Percentiles rank a stretch among this genome's conserved stretches.
phyloP scores from a whole-genome alignment of 192 early-diverging fungal genomes.

The Coemansia furcata region DNA sequence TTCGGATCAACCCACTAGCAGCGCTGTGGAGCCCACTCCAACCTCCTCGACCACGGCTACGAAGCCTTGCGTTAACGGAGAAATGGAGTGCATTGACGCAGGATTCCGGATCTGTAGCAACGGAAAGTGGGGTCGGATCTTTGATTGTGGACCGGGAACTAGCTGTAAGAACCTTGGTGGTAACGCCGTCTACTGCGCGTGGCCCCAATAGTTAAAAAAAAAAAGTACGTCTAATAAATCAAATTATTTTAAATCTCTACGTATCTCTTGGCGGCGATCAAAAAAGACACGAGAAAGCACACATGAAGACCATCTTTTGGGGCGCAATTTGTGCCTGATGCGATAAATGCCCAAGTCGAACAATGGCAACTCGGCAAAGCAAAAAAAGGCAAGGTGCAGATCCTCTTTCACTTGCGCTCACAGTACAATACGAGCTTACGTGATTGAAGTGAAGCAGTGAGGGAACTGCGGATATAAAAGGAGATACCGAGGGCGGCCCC shows the following conservation, averaged over 20 bases:
- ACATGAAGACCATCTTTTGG: background rate
- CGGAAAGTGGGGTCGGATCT: background rate
- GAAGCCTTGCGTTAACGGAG: background rate
- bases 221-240: too few species aligned
- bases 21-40: background rate
- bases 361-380: background rate
- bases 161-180: conserved; percentile 3
- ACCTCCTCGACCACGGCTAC: background rate
- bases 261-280: too few species aligned
- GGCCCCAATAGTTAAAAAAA: conserved; percentile 1
- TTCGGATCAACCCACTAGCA: background rate
- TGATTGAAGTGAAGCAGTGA: background rate
- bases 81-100: background rate
- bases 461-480: background rate
- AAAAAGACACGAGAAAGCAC: too few species aligned
- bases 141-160: conserved; percentile 3
- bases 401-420: background rate
- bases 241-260: too few species aligned
- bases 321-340: background rate
- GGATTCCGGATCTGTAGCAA: background rate
- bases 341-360: too few species aligned
- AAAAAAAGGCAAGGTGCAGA: background rate
- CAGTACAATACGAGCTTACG: conserved; percentile 4
- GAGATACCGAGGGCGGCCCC: background rate
- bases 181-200: conserved; percentile 13